A percentile compares a stretch with the other conserved stretches of the same genome.
Evolutionary conservation across 2,329 filamentous ascomycete species (phyloP).

Genomic region (Lasiodiplodia sp.): DNA sequence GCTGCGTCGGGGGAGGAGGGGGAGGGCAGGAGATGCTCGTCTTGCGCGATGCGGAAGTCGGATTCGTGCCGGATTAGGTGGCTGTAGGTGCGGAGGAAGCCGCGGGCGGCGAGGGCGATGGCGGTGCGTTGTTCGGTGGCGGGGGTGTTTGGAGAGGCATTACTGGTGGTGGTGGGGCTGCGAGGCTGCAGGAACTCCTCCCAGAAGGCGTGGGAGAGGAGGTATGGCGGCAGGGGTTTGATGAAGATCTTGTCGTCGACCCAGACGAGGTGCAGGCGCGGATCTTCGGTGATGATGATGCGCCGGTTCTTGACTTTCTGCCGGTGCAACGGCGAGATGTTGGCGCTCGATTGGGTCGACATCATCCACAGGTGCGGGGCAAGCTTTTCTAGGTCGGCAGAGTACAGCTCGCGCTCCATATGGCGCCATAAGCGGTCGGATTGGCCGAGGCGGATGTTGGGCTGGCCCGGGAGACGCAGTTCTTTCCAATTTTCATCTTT

Average conservation of each 20-base stretch:
- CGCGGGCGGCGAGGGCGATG: background rate
- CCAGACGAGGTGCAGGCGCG: constrained; percentile 36
- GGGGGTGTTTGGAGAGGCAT: too few relatives aligned
- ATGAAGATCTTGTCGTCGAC: constrained; percentile 35
- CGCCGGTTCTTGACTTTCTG: constrained; percentile 33
- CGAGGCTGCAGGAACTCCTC: constrained; percentile 8
- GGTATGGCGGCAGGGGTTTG: constrained; percentile 37
- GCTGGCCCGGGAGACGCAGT: background rate
- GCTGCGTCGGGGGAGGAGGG: too few relatives aligned
- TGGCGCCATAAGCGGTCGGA: background rate
- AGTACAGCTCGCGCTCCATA: background rate
- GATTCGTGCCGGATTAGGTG: constrained; percentile 50
- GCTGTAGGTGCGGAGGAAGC: constrained; percentile 50
- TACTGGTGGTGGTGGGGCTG: too few relatives aligned
- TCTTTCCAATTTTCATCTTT: too few relatives aligned
- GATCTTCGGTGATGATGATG: constrained; percentile 36
- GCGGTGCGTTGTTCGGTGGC: background rate
- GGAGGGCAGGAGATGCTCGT: constrained; percentile 35
- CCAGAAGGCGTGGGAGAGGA: constrained; percentile 35
- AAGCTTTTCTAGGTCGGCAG: background rate
- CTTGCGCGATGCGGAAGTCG: constrained; percentile 47
- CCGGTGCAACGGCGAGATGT: constrained; percentile 34
- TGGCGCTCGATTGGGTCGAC: constrained; percentile 33
- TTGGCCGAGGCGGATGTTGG: background rate
- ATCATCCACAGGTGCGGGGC: constrained; percentile 34